These are phyloP conservation scores for Arctium lappa DNA, from an alignment of 129 eudicot genomes.

Conservation along the genomic window DNA sequence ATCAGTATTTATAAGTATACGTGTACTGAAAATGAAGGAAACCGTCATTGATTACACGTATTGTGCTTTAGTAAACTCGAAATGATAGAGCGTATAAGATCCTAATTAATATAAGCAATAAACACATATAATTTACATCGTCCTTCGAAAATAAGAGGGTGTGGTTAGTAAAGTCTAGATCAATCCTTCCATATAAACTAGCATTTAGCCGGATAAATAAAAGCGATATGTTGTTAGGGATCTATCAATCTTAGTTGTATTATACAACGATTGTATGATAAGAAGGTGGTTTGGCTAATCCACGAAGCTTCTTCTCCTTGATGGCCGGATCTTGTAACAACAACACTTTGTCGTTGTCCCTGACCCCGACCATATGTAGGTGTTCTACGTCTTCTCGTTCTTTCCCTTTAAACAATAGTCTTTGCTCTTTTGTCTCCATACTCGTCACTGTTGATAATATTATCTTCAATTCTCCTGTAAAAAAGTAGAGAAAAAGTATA, in stretches of 20 bases:
- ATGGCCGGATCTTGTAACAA: conserved; percentile 80
- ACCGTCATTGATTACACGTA: background rate
- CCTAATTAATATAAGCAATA: background rate
- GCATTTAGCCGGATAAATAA: background rate
- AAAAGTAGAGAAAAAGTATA: background rate
- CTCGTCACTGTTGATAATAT: conserved; percentile 48
- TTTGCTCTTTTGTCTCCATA: conserved; percentile 68
- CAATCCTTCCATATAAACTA: background rate
- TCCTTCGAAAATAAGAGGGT: conserved; percentile 18
- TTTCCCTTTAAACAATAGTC: conserved; percentile 76
- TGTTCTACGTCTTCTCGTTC: conserved; percentile 74
- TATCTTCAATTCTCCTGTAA: conserved; percentile 66
- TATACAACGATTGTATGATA: conserved; percentile 53
- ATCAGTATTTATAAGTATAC: background rate
- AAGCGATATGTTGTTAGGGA: background rate
- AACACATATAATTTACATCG: background rate
- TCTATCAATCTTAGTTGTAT: background rate
- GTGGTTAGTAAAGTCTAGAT: conserved; percentile 3
- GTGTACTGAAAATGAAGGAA: background rate
- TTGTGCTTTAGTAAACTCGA: background rate
- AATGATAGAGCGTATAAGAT: background rate
- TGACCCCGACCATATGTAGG: conserved; percentile 86
- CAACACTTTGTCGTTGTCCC: conserved; percentile 71
- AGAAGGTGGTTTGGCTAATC: conserved; percentile 26
- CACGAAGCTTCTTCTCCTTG: conserved; percentile 54